Evolutionary conservation across 2,329 filamentous ascomycete genomes (phyloP).

Genomic region (Tolypocladium pustulatum): DNA sequence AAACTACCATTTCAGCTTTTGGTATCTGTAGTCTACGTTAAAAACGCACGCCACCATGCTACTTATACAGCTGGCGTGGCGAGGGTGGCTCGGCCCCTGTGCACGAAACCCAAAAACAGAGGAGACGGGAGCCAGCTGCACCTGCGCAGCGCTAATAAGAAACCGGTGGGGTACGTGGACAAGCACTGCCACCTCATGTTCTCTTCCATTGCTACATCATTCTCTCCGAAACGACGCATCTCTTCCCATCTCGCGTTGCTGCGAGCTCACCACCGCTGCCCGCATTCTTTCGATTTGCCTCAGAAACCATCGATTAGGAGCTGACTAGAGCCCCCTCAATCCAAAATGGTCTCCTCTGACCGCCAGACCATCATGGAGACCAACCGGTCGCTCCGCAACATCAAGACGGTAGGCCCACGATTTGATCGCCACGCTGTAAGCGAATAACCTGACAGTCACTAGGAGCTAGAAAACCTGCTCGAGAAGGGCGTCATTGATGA

Average conservation of each 20-base stretch:
- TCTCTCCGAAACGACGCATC: background rate
- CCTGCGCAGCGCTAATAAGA: too few relatives aligned
- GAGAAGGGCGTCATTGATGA: slow-evolving; percentile 73
- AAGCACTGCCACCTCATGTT: background rate
- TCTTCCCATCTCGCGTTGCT: background rate
- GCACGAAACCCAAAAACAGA: too few relatives aligned
- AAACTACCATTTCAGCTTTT: too few relatives aligned
- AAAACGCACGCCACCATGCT: too few relatives aligned
- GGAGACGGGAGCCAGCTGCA: too few relatives aligned
- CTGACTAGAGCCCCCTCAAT: background rate
- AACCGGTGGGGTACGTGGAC: too few relatives aligned
- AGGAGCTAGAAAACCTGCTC: slow-evolving; percentile 87
- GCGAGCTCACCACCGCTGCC: background rate
- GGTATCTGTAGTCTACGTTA: too few relatives aligned
- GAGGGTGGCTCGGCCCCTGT: too few relatives aligned
- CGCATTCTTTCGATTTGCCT: background rate
- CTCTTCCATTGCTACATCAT: background rate
- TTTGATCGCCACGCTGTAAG: too few relatives aligned
- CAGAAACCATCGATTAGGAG: background rate
- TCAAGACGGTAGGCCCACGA: slow-evolving; percentile 57
- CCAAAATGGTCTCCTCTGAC: slow-evolving; percentile 35
- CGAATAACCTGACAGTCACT: background rate
- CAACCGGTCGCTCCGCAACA: slow-evolving; percentile 77
- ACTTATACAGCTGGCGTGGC: too few relatives aligned
- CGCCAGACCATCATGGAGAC: slow-evolving; percentile 55